These are phyloP conservation scores for Puccinellia tenuiflora DNA, from an alignment of 176 grass and related monocot genomes.

Conservation along the genomic window DNA sequence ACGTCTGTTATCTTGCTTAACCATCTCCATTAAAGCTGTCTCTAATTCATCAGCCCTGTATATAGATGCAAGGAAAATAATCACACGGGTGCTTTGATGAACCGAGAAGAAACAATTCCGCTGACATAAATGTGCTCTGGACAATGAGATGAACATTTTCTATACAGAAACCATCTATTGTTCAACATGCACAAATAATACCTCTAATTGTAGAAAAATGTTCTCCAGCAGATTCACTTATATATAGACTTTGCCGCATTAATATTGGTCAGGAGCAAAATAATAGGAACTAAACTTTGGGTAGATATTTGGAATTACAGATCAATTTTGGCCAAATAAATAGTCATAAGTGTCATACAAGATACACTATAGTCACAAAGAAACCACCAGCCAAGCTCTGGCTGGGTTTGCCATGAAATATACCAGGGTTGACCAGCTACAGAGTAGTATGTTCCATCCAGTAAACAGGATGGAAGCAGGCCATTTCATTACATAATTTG, in stretches of 20 bases:
- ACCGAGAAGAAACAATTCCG: not conserved
- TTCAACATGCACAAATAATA: not conserved
- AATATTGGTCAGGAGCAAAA: not conserved
- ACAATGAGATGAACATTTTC: not conserved
- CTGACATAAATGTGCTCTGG: not conserved
- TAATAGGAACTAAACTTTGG: not conserved
- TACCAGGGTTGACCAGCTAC: not conserved
- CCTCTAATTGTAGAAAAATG: not conserved
- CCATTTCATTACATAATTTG: not conserved
- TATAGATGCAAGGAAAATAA: constrained; percentile 19
- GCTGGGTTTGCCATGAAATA: not conserved
- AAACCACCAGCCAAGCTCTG: not conserved
- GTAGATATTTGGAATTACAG: not conserved
- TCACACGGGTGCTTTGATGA: constrained; percentile 9
- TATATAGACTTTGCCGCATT: not conserved
- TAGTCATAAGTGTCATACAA: not conserved
- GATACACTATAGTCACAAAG: not conserved
- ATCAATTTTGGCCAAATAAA: not conserved
- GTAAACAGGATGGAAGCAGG: constrained; percentile 10
- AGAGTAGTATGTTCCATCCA: not conserved
- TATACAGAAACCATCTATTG: not conserved
- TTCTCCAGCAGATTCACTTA: not conserved
- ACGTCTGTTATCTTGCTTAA: constrained; percentile 94
- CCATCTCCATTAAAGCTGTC: constrained; percentile 97
- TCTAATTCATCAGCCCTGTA: constrained; percentile 93